Evolutionary conservation across 2,329 filamentous ascomycete genomes (phyloP), one percentile per base, ranked within the genome.

Genomic region (Eutypella sp.): DNA sequence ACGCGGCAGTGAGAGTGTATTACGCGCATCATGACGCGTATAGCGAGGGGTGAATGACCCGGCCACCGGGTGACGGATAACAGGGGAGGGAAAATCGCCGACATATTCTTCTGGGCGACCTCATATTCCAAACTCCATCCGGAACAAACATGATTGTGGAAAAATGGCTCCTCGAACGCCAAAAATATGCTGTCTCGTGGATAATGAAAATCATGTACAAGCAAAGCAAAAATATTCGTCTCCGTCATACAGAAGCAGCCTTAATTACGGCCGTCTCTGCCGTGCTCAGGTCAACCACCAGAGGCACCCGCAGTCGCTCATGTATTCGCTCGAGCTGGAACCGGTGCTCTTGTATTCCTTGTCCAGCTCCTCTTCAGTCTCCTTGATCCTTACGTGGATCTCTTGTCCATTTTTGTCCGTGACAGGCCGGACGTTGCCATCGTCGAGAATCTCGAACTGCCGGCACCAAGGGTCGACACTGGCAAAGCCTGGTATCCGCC

Each of bases 281-380:
- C 31, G 31, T 37, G 41, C 52, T 68, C 54, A 78, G 44, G 66
- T 70, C 40, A 71, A 63, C 64, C 69, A 76, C 76, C 76, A 79
- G 52, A 76, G 66, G 51, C 76, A 80, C 8, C 73, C 75, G 45
- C 76, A 80, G 29, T 72, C 65, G 46, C 72, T 77, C 45, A 78
- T 62, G 41, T 75, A 68, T 19, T 57, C 54, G 22, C 54, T 48
- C 20, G 48, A 51, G 22, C 42, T 47, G 19, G 53, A 56, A 23
- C 59, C 54, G 13, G 48, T 23, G 25, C 29, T 40, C 2, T 56
- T 36, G 23, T 41, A 18, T 25, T 27, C 46, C 9, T 47, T 25
- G 11, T 46, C 40, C 29, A 38, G 29, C 2, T 49, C 53, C n/a
- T 53, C 48, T 46, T 64, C 61, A 9, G 61, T 57, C 56, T 80